A percentile compares a stretch with the other conserved stretches of the same genome.
phyloP scores from a whole-genome alignment of 768 basidiomycete genomes.

The Russula sp. region DNA sequence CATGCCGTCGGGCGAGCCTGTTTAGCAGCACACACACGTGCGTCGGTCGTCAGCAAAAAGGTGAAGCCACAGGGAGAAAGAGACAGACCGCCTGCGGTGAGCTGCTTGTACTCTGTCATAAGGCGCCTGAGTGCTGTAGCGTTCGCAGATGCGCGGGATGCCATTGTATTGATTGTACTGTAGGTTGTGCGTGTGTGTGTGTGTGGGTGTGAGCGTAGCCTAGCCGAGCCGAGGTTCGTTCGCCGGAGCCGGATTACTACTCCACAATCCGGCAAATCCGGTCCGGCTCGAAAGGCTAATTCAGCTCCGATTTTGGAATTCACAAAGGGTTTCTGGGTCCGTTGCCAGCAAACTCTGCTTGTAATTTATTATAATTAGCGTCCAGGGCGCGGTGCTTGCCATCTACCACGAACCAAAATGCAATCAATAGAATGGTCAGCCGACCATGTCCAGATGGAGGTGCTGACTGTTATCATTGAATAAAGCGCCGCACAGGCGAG shows the following conservation, averaged over 20 bases:
- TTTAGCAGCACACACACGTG: background rate
- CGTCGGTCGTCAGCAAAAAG: background rate
- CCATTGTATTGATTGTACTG: slow-evolving; percentile 32
- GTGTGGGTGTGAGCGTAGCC: background rate
- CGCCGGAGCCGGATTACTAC: background rate
- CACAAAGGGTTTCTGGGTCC: background rate
- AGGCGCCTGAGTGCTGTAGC: slow-evolving; percentile 76
- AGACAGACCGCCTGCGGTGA: slow-evolving; percentile 62
- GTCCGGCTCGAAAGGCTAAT: background rate
- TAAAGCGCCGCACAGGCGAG: background rate
- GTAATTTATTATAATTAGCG: too few species aligned
- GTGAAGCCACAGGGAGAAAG: background rate
- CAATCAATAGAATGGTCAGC: background rate
- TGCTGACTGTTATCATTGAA: background rate
- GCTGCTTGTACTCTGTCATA: slow-evolving; percentile 90
- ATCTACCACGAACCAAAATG: background rate
- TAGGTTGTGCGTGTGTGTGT: background rate
- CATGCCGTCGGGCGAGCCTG: slow-evolving; percentile 90
- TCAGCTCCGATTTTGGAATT: background rate
- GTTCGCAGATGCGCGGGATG: slow-evolving; percentile 44
- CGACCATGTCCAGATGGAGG: background rate
- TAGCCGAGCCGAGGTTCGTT: background rate
- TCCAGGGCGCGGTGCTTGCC: too few species aligned
- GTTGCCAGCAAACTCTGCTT: too few species aligned
- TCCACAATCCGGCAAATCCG: background rate